Evolutionary conservation across 1,284 basidiomycete genomes (phyloP).

Genomic region (Rhodotorula mucilaginosa): DNA sequence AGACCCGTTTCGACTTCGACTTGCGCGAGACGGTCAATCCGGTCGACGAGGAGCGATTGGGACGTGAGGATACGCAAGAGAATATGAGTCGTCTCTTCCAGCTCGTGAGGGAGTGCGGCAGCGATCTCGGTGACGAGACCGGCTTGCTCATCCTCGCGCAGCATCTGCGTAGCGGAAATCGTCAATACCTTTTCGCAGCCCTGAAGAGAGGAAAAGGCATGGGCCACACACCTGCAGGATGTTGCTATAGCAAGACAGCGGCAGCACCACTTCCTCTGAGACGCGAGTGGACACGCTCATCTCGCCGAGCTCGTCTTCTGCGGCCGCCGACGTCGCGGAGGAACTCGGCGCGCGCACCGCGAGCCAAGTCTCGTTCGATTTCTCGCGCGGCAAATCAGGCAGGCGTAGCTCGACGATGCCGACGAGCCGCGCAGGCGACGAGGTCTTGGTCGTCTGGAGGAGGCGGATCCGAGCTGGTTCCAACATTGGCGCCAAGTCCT

Average conservation of each 20-base stretch:
- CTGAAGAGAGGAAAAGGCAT: too few species aligned
- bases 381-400: constrained; percentile 66
- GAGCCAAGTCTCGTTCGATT: constrained; percentile 75
- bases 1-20: constrained; percentile 35
- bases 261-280: constrained; percentile 63
- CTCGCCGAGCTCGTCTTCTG: constrained; percentile 57
- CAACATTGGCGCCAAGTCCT: constrained; percentile 35
- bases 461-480: constrained; percentile 37
- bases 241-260: constrained; percentile 33
- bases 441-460: constrained; percentile 31
- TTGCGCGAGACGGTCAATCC: constrained; percentile 39
- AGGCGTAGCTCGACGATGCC: constrained; percentile 66
- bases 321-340: constrained; percentile 15
- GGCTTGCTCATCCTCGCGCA: constrained; percentile 36
- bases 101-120: constrained; percentile 33
- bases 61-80: constrained; percentile 41
- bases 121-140: constrained; percentile 38
- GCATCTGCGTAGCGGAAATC: constrained; percentile 13
- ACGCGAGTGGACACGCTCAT: constrained; percentile 67
- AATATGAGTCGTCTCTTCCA: constrained; percentile 40
- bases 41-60: constrained; percentile 33
- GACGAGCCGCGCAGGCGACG: constrained; percentile 28
- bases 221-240: constrained; percentile 33
- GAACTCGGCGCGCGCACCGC: constrained; percentile 14
- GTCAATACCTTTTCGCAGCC: too few species aligned